These are phyloP conservation scores for Penicillium dipodomyicola DNA, from an alignment of 495 filamentous ascomycete species.

Conservation along the genomic window DNA sequence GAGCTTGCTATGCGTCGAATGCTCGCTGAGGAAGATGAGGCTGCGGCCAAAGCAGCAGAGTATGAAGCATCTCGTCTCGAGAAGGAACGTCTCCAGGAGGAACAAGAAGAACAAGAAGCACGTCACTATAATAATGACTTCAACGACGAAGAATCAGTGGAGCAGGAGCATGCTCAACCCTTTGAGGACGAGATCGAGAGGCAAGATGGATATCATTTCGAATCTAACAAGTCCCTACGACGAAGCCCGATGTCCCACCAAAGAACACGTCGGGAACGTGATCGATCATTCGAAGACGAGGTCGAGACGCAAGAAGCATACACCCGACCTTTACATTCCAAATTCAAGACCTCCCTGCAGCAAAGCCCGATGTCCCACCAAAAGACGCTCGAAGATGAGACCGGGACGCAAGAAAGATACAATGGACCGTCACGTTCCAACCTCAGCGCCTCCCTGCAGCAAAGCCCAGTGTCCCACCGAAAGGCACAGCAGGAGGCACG, in stretches of 20 bases:
- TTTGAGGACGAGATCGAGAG: too few species aligned
- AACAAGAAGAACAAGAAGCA: constrained; percentile 1
- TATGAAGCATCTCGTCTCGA: constrained; percentile 4
- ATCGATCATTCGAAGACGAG: not conserved
- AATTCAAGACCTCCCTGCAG: not conserved
- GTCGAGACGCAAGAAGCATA: constrained; percentile 3
- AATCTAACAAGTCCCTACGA: not conserved
- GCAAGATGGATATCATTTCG: too few species aligned
- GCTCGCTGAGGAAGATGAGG: constrained; percentile 18
- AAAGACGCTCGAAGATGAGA: constrained; percentile 1
- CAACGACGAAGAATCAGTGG: constrained; percentile 9
- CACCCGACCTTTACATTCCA: constrained; percentile 6
- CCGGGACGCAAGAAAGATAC: constrained; percentile 2
- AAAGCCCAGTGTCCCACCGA: not conserved
- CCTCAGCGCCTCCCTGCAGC: not conserved
- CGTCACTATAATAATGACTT: not conserved
- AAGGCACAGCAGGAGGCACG: constrained; percentile 34
- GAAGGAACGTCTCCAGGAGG: constrained; percentile 1
- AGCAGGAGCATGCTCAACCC: not conserved
- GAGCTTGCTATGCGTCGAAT: constrained; percentile 41
- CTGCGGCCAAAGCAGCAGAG: constrained; percentile 10
- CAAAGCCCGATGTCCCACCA: not conserved
- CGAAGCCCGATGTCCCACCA: not conserved
- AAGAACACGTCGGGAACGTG: constrained; percentile 1
- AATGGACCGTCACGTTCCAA: constrained; percentile 6